Base-by-base conservation (phyloP, 2,329 filamentous ascomycete species). In the Fusarium setosum region DNA sequence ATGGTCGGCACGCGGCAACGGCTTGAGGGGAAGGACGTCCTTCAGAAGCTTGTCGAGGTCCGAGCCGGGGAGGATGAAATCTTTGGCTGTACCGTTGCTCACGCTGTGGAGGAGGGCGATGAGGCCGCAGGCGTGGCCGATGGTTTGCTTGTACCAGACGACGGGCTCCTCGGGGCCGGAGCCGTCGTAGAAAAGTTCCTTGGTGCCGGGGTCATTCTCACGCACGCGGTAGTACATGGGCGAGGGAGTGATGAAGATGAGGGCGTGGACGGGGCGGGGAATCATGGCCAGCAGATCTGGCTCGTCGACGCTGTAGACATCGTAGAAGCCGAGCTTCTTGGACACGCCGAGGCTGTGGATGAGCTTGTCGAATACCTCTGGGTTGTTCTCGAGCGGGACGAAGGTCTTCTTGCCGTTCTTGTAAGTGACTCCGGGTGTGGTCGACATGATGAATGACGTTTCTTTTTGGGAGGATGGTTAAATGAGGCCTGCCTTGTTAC, bases 141-240 rank as follows among this genome's bases (percentile, higher is more conserved):
- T 96, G 0, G 92, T 96, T 77, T 96, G 93, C 73, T 90, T 90
- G 80, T 93, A 96, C 92, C 92, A 96, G 17, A 92, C 81, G 1
- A 94, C 88, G 7, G 91, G 86, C 69, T 94, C 91, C 1, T 78
- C 74, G 6, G 72, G 68, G 3, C 77, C 77, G 8, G 67, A 63
- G 20, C 73, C 72, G 31, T 73, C 58, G 63, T 81, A 80, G 1
- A 74, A 75, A 26, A 75, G 32, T 10, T 71, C 65, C 6, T 73
- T 51, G 12, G 66, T 59, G 6, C 59, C 56, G 23, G 70, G 63
- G 6, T 65, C 50, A 3, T 65, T 72, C 56, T 72, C 65, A 20
- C 77, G 75, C 21, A 77, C 78, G 35, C 77, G 71, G 53, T 88
- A 84, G 75, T 87, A 87, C 71, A 76, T 75, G 32, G 70, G 63